Evolutionary conservation across 805 yeast species (phyloP).

Genomic region (Myxozyma vanderwaltii): DNA sequence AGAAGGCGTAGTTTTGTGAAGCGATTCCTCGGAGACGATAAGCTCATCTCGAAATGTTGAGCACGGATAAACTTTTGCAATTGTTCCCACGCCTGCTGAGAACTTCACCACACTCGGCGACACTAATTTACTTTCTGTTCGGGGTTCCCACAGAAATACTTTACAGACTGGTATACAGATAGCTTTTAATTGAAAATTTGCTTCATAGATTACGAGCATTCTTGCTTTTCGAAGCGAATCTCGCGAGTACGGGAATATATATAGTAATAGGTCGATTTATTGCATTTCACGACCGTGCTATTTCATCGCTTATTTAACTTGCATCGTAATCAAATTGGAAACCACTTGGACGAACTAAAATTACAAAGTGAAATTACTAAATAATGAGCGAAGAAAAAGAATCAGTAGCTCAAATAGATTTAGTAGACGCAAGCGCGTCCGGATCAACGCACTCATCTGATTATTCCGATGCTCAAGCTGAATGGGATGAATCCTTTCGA

Average conservation of each 20-base stretch:
- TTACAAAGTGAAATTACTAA: too few relatives aligned
- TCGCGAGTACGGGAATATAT: too few relatives aligned
- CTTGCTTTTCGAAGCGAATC: too few relatives aligned
- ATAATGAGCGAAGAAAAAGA: not conserved
- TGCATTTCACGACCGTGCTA: too few relatives aligned
- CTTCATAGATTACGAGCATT: too few relatives aligned
- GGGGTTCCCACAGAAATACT: not conserved
- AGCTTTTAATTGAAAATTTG: too few relatives aligned
- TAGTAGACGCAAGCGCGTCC: not conserved
- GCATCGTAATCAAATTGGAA: too few relatives aligned
- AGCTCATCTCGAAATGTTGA: conserved; percentile 3
- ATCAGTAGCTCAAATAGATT: not conserved
- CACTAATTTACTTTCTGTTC: not conserved
- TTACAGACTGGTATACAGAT: too few relatives aligned
- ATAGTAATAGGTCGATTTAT: too few relatives aligned
- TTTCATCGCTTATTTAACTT: too few relatives aligned
- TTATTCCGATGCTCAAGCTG: conserved; percentile 57
- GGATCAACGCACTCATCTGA: not conserved
- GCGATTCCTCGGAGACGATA: not conserved
- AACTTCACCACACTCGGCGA: not conserved
- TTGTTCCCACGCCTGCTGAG: not conserved
- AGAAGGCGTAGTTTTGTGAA: not conserved
- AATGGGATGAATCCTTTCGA: conserved; percentile 70
- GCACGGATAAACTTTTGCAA: not conserved
- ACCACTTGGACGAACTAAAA: too few relatives aligned